phyloP scores from a whole-genome alignment of 176 grass and related monocot species.

The Hyparrhenia diplandra region DNA sequence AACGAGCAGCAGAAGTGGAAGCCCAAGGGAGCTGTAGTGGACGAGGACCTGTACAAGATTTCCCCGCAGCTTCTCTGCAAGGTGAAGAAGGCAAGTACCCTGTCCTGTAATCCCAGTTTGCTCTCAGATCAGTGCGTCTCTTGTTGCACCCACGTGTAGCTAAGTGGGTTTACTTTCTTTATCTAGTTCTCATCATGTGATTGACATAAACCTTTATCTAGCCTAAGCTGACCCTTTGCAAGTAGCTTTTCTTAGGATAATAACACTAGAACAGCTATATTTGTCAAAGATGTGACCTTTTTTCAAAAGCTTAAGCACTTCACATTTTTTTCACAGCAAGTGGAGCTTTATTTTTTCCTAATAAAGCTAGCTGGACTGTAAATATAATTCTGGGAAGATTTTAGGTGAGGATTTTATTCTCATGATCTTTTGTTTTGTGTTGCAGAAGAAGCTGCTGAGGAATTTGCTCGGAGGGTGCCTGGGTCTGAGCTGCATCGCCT shows the following conservation, averaged over 20 bases:
- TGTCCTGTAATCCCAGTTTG: not conserved
- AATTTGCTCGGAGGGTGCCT: conserved; percentile 71
- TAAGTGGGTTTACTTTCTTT: conserved; percentile 31
- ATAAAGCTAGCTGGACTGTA: not conserved
- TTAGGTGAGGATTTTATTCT: not conserved
- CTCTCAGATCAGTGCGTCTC: conserved; percentile 6
- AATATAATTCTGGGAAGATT: not conserved
- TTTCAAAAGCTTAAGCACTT: conserved; percentile 23
- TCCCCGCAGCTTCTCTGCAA: conserved; percentile 68
- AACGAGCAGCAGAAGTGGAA: conserved; percentile 54
- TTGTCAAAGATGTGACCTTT: conserved; percentile 8
- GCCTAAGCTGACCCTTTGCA: conserved; percentile 29
- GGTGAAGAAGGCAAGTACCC: conserved; percentile 57
- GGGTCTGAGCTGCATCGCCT: conserved; percentile 73
- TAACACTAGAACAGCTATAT: not conserved
- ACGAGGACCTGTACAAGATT: conserved; percentile 94
- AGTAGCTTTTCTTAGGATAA: conserved; percentile 31
- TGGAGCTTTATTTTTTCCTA: conserved; percentile 6
- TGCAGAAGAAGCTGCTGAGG: conserved; percentile 80
- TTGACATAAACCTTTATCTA: conserved; percentile 32
- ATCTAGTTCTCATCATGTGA: conserved; percentile 36
- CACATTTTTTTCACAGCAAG: not conserved
- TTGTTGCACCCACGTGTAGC: conserved; percentile 4
- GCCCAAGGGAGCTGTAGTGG: conserved; percentile 45
- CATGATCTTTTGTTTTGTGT: conserved; percentile 18